phyloP scores from a whole-genome alignment of 2,329 filamentous ascomycete genomes.

The Colletotrichum tamarilloi region DNA sequence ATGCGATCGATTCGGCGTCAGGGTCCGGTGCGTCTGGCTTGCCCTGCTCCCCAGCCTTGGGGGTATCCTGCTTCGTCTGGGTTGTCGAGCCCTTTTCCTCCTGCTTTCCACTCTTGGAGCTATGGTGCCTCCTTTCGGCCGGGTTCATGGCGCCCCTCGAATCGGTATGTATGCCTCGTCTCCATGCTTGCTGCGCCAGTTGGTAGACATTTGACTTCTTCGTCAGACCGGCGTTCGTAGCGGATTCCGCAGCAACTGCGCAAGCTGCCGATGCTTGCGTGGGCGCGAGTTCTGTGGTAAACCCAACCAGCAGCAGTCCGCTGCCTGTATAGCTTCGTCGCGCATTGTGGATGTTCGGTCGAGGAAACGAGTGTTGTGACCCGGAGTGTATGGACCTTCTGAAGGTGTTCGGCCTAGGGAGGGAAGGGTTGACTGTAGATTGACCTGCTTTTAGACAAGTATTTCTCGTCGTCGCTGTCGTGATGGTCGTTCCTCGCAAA shows the following conservation, averaged over 20 bases:
- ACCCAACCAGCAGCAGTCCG: constrained; percentile 62
- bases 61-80: constrained; percentile 17
- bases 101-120: constrained; percentile 41
- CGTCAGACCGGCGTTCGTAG: constrained; percentile 40
- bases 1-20: constrained; percentile 56
- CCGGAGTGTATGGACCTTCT: constrained; percentile 28
- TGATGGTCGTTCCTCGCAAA: constrained; percentile 26
- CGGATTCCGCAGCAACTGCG: constrained; percentile 51
- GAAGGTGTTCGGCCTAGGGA: constrained; percentile 1
- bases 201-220: constrained; percentile 47
- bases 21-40: constrained; percentile 38
- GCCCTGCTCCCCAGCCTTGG: constrained; percentile 30
- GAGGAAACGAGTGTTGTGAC: constrained; percentile 21
- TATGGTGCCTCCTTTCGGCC: constrained; percentile 45
- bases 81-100: constrained; percentile 29
- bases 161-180: constrained; percentile 45
- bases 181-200: constrained; percentile 51
- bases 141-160: constrained; percentile 38
- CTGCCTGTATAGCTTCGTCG: constrained; percentile 66
- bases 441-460: constrained; percentile 16
- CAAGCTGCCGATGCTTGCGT: constrained; percentile 53
- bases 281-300: constrained; percentile 51
- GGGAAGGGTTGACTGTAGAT: not conserved
- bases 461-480: constrained; percentile 5
- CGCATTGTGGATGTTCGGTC: constrained; percentile 47